A percentile compares a stretch with the other conserved stretches of the same genome.
Evolutionary conservation across 345 rosid genomes (phyloP).

Genomic region (Punica granatum): DNA sequence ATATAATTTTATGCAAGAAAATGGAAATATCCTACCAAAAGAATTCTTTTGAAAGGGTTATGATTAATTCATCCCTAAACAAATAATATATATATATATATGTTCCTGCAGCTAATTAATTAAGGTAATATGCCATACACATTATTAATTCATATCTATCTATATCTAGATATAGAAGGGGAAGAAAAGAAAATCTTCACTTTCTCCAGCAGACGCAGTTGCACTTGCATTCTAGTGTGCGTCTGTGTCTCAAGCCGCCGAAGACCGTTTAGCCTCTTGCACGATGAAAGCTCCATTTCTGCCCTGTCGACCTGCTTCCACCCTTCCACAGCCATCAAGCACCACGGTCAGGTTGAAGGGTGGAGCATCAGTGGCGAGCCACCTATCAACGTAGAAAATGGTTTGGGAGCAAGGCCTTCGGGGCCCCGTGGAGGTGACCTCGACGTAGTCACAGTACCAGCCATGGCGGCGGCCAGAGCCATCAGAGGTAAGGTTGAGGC

Average conservation of each 20-base stretch:
- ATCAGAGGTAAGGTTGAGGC: slow-evolving; percentile 43
- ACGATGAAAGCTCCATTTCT: background rate
- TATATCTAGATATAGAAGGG: no score
- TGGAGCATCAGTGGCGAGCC: slow-evolving; percentile 28
- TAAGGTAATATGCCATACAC: no score
- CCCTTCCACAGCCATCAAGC: slow-evolving; percentile 23
- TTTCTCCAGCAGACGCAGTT: no score
- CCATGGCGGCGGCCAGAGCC: slow-evolving; percentile 38
- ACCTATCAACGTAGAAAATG: slow-evolving; percentile 27
- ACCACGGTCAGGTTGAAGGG: slow-evolving; percentile 25
- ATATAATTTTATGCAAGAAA: no score
- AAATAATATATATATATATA: no score
- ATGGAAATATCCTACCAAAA: no score
- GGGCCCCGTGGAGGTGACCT: slow-evolving; percentile 34
- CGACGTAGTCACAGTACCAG: slow-evolving; percentile 45
- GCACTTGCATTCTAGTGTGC: no score
- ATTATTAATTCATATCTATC: no score
- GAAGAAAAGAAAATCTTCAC: no score
- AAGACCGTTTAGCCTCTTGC: background rate
- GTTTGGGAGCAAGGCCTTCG: slow-evolving; percentile 24
- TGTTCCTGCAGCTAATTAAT: no score
- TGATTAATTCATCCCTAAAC: no score
- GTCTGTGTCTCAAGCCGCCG: background rate
- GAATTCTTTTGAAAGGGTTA: no score
- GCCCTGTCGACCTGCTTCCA: background rate